phyloP scores from a whole-genome alignment of 2,329 filamentous ascomycete species.

The Scytalidium lignicola region DNA sequence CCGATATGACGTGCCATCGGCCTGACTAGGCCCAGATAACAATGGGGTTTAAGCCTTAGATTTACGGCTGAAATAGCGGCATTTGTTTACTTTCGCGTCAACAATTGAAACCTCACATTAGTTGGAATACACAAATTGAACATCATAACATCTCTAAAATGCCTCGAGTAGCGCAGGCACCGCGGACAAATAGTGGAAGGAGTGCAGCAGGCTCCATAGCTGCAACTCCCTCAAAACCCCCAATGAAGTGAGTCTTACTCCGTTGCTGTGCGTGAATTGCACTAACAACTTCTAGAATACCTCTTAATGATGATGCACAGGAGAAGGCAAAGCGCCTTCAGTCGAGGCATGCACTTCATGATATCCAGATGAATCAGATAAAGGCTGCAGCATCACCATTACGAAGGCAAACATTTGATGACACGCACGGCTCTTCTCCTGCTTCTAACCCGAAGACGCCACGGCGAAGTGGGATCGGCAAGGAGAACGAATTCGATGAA shows the following conservation, averaged over 20 bases:
- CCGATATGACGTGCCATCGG: background rate
- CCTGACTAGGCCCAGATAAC: background rate
- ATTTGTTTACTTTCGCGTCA: background rate
- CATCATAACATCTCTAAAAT: constrained; percentile 29
- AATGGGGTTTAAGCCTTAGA: background rate
- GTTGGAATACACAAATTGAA: background rate
- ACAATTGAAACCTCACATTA: background rate
- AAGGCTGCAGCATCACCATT: constrained; percentile 73
- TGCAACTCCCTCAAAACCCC: constrained; percentile 28
- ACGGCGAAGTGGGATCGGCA: constrained; percentile 30
- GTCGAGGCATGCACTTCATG: constrained; percentile 81
- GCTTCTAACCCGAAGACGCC: constrained; percentile 54
- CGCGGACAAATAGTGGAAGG: constrained; percentile 33
- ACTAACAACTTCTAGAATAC: constrained; percentile 57
- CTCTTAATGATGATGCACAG: constrained; percentile 89
- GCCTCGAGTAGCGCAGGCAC: constrained; percentile 49
- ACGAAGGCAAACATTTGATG: constrained; percentile 57
- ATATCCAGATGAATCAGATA: constrained; percentile 88
- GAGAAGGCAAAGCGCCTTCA: constrained; percentile 88
- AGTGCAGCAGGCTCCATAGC: constrained; percentile 32
- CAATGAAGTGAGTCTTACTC: constrained; percentile 25
- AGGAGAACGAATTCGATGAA: constrained; percentile 43
- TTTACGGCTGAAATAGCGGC: background rate
- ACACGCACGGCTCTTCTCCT: constrained; percentile 52
- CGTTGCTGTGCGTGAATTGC: background rate